Evolutionary conservation across 345 rosid species (phyloP).

Genomic region (Noccaea caerulescens): DNA sequence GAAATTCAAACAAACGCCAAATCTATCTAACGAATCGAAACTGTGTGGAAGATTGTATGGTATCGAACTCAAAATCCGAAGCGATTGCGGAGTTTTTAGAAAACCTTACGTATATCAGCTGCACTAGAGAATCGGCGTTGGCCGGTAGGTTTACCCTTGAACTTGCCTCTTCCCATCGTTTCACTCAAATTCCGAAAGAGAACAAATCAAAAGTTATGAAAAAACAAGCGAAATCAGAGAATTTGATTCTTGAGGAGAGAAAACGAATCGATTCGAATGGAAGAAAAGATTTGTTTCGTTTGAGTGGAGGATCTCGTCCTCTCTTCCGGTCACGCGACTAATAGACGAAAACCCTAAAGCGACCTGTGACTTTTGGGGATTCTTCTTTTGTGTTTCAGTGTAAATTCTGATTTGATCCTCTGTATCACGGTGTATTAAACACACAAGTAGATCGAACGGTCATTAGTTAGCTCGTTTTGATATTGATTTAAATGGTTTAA

Average conservation of each 20-base stretch:
- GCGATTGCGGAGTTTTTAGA: neutral
- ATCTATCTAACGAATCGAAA: neutral
- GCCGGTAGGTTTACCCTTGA: conserved; percentile 80
- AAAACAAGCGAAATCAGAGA: neutral
- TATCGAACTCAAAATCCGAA: neutral
- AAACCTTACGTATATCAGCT: conserved; percentile 60
- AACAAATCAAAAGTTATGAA: neutral
- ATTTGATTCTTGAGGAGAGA: neutral
- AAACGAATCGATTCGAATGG: conserved; percentile 30
- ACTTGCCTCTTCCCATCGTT: conserved; percentile 73
- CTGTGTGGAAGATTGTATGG: neutral
- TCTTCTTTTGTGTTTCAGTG: neutral
- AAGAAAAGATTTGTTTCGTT: neutral
- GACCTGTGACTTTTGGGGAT: conserved; percentile 36
- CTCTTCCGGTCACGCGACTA: conserved; percentile 32
- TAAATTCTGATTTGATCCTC: neutral
- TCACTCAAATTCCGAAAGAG: conserved; percentile 6
- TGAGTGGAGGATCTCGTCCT: conserved; percentile 43
- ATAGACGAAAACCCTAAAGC: conserved; percentile 43
- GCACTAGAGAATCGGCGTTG: conserved; percentile 73
- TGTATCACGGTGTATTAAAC: neutral
- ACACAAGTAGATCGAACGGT: conserved; percentile 4
- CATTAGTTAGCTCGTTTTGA: neutral
- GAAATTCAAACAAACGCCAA: neutral
- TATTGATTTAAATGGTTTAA: neutral